Percentiles rank a stretch among this genome's conserved stretches.
phyloP scores from a whole-genome alignment of 768 basidiomycete species.

The Rhodotorula paludigena region DNA sequence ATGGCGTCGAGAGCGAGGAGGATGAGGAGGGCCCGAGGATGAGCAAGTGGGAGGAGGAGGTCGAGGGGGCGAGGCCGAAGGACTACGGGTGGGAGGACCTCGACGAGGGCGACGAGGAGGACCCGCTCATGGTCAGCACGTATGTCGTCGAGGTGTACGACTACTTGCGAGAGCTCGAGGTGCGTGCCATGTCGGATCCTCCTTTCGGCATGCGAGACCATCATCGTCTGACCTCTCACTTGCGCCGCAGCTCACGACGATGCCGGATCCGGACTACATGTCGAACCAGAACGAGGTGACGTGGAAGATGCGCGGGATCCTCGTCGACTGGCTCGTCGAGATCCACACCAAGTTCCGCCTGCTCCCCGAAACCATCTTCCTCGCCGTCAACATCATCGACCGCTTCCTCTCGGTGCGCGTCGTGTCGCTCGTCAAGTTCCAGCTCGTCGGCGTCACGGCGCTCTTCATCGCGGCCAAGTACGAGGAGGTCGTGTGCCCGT shows the following conservation, averaged over 20 bases:
- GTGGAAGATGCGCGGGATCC: slow-evolving; percentile 82
- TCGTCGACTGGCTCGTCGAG: slow-evolving; percentile 90
- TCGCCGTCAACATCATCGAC: slow-evolving; percentile 75
- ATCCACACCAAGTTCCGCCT: slow-evolving; percentile 81
- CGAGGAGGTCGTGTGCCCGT: slow-evolving; percentile 86
- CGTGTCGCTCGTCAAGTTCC: slow-evolving; percentile 75
- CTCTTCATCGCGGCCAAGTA: slow-evolving; percentile 86
- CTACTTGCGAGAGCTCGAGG: slow-evolving; percentile 82
- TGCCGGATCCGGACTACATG: slow-evolving; percentile 84
- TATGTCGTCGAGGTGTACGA: slow-evolving; percentile 91
- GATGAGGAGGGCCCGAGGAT: slow-evolving; percentile 47
- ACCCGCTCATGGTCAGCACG: slow-evolving; percentile 94
- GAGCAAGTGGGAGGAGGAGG: slow-evolving; percentile 39
- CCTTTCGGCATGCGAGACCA: neutral
- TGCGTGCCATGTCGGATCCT: slow-evolving; percentile 46
- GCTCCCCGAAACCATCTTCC: slow-evolving; percentile 83
- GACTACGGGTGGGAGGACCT: slow-evolving; percentile 75
- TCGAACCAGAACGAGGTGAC: slow-evolving; percentile 68
- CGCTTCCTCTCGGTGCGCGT: slow-evolving; percentile 64
- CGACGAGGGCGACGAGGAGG: slow-evolving; percentile 82
- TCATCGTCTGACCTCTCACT: neutral
- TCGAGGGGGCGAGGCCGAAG: slow-evolving; percentile 47
- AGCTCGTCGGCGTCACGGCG: slow-evolving; percentile 81
- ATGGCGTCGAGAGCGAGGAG: slow-evolving; percentile 44
- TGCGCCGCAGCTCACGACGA: slow-evolving; percentile 59